phyloP scores from a whole-genome alignment of 2,329 filamentous ascomycete species.

The Claviceps sp. region DNA sequence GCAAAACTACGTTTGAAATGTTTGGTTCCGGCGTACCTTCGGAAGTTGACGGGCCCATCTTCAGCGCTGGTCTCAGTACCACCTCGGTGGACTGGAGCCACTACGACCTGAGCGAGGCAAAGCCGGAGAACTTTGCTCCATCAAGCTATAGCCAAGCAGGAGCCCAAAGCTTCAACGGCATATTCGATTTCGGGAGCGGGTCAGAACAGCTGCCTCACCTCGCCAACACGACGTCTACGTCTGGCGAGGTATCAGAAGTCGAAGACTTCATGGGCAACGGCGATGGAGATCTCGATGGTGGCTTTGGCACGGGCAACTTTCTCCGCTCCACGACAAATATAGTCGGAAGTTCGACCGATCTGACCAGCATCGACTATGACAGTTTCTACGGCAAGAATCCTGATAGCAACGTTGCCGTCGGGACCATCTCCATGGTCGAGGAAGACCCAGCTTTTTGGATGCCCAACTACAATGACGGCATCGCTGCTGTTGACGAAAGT shows the following conservation, averaged over 20 bases:
- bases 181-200: conserved; percentile 37
- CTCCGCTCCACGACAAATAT: conserved; percentile 33
- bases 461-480: conserved; percentile 29
- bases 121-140: conserved; percentile 34
- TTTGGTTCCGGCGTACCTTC: conserved; percentile 34
- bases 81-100: conserved; percentile 33
- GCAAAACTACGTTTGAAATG: conserved; percentile 34
- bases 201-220: conserved; percentile 42
- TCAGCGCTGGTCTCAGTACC: conserved; percentile 48
- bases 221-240: conserved; percentile 46
- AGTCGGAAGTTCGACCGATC: conserved; percentile 26
- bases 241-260: conserved; percentile 54
- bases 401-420: conserved; percentile 22
- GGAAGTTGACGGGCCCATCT: conserved; percentile 43
- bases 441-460: conserved; percentile 38
- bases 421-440: conserved; percentile 36
- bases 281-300: conserved; percentile 34
- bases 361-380: conserved; percentile 40
- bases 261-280: conserved; percentile 42
- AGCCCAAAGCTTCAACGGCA: conserved; percentile 35
- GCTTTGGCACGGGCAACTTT: conserved; percentile 31
- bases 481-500: conserved; percentile 22
- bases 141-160: conserved; percentile 42
- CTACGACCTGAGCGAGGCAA: conserved; percentile 33
- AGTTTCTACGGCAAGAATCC: conserved; percentile 39